Percentiles rank a stretch among this genome's conserved stretches.
These are phyloP conservation scores for Parietaria judaica DNA, from an alignment of 306 rosid genomes.

Conservation along the genomic window DNA sequence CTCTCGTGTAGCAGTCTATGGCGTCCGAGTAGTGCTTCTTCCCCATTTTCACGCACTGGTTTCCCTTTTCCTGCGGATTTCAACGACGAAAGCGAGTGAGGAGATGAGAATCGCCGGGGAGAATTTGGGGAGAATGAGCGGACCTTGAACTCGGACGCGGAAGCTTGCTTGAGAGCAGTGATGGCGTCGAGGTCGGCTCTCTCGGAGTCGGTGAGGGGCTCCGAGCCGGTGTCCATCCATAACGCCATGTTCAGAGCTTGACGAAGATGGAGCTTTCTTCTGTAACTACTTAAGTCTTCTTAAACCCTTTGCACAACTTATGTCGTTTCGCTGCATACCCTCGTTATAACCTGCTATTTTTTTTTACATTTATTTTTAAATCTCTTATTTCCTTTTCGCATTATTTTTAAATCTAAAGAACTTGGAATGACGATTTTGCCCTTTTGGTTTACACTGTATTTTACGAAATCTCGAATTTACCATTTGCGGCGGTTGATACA, in stretches of 20 bases:
- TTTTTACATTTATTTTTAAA: too few relatives aligned
- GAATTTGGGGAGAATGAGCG: conserved; percentile 7
- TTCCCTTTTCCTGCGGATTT: conserved; percentile 72
- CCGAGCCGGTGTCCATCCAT: conserved; percentile 73
- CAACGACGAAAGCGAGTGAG: not conserved
- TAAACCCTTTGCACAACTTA: too few relatives aligned
- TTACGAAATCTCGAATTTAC: too few relatives aligned
- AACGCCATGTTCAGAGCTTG: conserved; percentile 45
- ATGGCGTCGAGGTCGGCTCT: conserved; percentile 93
- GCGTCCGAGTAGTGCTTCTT: conserved; percentile 80
- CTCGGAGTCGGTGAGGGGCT: conserved; percentile 63
- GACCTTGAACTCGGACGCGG: conserved; percentile 78
- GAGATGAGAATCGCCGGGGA: not conserved
- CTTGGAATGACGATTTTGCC: too few relatives aligned
- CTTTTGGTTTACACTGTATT: too few relatives aligned
- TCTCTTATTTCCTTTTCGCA: too few relatives aligned
- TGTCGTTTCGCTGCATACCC: too few relatives aligned
- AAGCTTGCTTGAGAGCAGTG: conserved; percentile 64
- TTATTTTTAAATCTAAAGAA: too few relatives aligned
- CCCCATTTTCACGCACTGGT: conserved; percentile 65
- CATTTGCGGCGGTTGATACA: too few relatives aligned
- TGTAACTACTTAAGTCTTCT: too few relatives aligned
- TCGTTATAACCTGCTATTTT: too few relatives aligned
- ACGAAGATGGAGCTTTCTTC: too few relatives aligned
- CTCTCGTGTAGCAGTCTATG: conserved; percentile 77